Evolutionary conservation across 768 basidiomycete species (phyloP).

Genomic region (Sporobolomyces roseus): DNA sequence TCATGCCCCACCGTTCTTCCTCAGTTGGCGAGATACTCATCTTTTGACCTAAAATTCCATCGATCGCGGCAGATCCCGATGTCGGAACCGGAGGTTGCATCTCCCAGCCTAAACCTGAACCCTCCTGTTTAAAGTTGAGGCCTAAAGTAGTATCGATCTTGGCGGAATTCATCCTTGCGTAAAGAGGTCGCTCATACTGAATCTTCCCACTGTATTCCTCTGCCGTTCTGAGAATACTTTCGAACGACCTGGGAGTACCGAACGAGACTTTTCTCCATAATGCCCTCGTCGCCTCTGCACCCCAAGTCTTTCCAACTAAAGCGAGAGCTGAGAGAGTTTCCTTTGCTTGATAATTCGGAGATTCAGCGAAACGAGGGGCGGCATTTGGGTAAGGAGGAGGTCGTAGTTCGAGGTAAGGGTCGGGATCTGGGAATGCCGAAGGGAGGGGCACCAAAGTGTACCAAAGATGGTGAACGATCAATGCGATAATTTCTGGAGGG

Average conservation of each 20-base stretch:
- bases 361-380: conserved; percentile 10
- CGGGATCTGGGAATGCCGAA: conserved; percentile 24
- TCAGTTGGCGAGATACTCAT: conserved; percentile 14
- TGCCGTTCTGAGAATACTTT: conserved; percentile 33
- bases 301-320: conserved; percentile 32
- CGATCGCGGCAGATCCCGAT: background rate
- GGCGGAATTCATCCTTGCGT: conserved; percentile 3
- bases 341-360: conserved; percentile 26
- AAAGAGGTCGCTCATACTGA: conserved; percentile 20
- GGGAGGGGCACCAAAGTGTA: conserved; percentile 20
- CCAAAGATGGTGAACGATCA: conserved; percentile 38
- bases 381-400: conserved; percentile 19
- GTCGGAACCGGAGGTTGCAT: conserved; percentile 16
- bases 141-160: conserved; percentile 63
- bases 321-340: conserved; percentile 18
- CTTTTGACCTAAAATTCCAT: conserved; percentile 2
- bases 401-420: conserved; percentile 37
- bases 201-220: conserved; percentile 33
- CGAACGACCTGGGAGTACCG: conserved; percentile 38
- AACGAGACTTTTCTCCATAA: conserved; percentile 38
- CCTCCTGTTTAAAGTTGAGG: conserved; percentile 45
- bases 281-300: conserved; percentile 29
- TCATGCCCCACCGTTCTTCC: conserved; percentile 49
- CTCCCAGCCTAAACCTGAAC: conserved; percentile 13
- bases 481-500: conserved; percentile 41